A percentile compares a stretch with the other conserved stretches of the same genome.
Evolutionary conservation across 345 rosid species (phyloP).

Genomic region (Sonneratia caseolaris): DNA sequence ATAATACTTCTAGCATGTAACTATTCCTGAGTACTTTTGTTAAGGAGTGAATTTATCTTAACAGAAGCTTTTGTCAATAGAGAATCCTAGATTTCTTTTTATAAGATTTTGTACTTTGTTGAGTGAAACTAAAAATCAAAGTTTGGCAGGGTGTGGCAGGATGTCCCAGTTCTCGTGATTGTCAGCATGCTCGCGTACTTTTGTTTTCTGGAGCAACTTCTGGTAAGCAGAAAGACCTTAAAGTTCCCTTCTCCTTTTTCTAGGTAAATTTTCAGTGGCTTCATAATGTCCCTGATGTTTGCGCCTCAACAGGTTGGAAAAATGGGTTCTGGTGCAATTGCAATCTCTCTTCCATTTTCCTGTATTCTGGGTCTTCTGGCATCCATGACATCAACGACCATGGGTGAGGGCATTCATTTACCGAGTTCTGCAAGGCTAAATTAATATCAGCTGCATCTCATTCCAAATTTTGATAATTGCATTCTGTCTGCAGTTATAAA

Average conservation of each 20-base stretch:
- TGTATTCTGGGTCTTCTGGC: conserved; percentile 87
- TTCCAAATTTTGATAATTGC: no score
- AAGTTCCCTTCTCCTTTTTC: neutral
- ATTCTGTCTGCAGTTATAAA: conserved; percentile 37
- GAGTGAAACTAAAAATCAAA: neutral
- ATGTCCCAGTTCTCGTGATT: conserved; percentile 78
- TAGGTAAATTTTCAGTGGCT: neutral
- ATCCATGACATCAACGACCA: conserved; percentile 85
- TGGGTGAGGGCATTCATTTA: conserved; percentile 46
- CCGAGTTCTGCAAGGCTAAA: neutral
- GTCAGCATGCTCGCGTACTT: conserved; percentile 99
- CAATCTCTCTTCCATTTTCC: conserved; percentile 90
- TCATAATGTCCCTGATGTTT: conserved; percentile 3
- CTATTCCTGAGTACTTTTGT: neutral
- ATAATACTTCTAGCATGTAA: neutral
- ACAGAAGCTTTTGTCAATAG: neutral
- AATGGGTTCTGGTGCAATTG: conserved; percentile 82
- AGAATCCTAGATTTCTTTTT: neutral
- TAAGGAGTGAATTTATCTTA: no score
- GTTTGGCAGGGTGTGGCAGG: conserved; percentile 82
- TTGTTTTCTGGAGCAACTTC: conserved; percentile 92
- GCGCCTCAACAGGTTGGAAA: conserved; percentile 37
- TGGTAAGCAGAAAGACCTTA: conserved; percentile 36
- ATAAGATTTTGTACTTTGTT: neutral
- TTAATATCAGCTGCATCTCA: neutral